Evolutionary conservation across 179 eudicot genomes (phyloP), one percentile per base, ranked within the genome.

Genomic region (Dionaea muscipula): DNA sequence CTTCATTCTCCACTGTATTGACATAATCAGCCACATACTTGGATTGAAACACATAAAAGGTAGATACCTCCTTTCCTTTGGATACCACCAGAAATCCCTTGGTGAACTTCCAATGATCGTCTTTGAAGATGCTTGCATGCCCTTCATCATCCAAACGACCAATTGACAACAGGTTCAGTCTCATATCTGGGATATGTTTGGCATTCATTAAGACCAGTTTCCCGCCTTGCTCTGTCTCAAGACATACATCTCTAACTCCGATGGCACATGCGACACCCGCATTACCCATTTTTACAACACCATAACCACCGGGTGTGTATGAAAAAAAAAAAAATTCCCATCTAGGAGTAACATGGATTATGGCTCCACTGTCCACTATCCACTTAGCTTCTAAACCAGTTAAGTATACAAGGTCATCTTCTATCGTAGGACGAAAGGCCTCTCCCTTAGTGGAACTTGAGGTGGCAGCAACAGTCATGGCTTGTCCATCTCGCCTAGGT

Each of bases 101-200:
- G 11, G 44, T 19, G 45, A 59, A 41, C 14, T 59, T 59, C 53
- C 53, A 22, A 35, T 59, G 31, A 2, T 48, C 61, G 26, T 20
- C 44, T 27, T 28, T 15, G 44, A 9, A 14, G 18, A 26, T 20
- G 10, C 0, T 46, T 3, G 17, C 4, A 3, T 19, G 21, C 12
- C 45, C 28, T 12, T 35, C 47, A 36, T 47, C 43, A 35, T 48
- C 55, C 2, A 48, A 46, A 22, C 14, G 16, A 16, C 49, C 35
- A 23, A 18, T 33, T 10, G 12, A 52, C 1, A 54, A 20, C 45
- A 36, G 28, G n/a, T 54, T 54, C 16, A 22, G 18, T 14, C 31
- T n/a, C 36, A 54, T 22, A 21, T 37, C 45, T 7, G 31, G 58
- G 0, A 54, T 28, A 54, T 54, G 21, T 37, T 20, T 11, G 2